Conservation (phyloP, 345 rosid species). For the Anastatica hierochuntica region DNA sequence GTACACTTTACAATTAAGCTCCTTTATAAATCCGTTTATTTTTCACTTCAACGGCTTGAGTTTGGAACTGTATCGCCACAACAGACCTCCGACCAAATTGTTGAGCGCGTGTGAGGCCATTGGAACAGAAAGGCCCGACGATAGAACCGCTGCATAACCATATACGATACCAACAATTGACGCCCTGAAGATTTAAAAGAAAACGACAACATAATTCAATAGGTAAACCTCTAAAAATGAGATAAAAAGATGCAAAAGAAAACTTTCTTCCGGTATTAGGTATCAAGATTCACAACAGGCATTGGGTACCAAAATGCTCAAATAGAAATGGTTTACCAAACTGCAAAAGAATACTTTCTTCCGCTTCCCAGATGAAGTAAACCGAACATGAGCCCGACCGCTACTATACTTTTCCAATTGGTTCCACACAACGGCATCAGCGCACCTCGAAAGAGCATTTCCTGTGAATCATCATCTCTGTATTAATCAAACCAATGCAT, state of each 20-base stretch:
- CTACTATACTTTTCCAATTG: constrained; percentile 50
- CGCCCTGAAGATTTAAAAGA: constrained; percentile 46
- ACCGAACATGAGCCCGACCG: constrained; percentile 57
- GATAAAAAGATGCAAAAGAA: neutral
- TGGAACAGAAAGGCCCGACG: constrained; percentile 59
- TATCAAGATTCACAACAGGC: constrained; percentile 4
- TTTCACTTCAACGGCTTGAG: constrained; percentile 17
- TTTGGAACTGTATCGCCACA: constrained; percentile 56
- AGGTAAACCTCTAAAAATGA: neutral
- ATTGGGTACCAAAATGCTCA: neutral
- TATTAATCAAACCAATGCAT: neutral
- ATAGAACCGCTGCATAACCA: constrained; percentile 51
- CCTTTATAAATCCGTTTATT: neutral
- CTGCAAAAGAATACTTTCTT: constrained; percentile 74
- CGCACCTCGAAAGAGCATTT: constrained; percentile 73
- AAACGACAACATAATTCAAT: neutral
- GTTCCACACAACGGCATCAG: constrained; percentile 61
- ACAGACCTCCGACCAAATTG: constrained; percentile 66
- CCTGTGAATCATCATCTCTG: constrained; percentile 32
- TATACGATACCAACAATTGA: constrained; percentile 66
- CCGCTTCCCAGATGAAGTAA: constrained; percentile 72
- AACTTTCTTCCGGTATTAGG: too few relatives aligned
- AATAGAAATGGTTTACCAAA: constrained; percentile 41
- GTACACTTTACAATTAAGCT: neutral
- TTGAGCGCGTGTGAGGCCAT: constrained; percentile 71